Conservation (phyloP, 140 eudicot genomes). For the Bidens hawaiensis region DNA sequence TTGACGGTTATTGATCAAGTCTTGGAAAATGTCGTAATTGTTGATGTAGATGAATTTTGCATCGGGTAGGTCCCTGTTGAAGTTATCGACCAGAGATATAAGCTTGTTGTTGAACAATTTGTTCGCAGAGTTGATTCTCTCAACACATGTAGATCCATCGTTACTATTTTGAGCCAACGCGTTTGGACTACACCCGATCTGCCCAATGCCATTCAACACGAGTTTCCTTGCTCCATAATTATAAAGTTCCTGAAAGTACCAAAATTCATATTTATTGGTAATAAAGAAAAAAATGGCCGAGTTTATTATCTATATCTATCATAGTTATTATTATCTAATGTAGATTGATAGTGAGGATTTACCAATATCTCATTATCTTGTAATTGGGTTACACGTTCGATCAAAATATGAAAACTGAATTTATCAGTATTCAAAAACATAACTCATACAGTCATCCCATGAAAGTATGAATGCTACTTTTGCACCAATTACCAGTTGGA, state of each 20-base stretch:
- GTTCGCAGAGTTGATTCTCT: constrained; percentile 50
- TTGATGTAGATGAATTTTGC: constrained; percentile 61
- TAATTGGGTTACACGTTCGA: too few species aligned
- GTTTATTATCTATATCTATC: too few species aligned
- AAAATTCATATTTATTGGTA: background rate
- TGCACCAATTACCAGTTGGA: too few species aligned
- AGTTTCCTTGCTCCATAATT: constrained; percentile 80
- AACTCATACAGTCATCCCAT: too few species aligned
- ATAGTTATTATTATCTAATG: too few species aligned
- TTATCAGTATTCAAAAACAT: too few species aligned
- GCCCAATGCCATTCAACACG: constrained; percentile 69
- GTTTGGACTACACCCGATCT: constrained; percentile 91
- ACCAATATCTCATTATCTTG: too few species aligned
- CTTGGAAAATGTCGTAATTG: constrained; percentile 71
- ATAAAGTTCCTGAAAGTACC: constrained; percentile 40
- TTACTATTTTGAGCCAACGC: constrained; percentile 67
- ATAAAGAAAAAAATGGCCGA: background rate
- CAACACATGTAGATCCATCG: constrained; percentile 69
- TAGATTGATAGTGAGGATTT: too few species aligned
- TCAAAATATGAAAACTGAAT: too few species aligned
- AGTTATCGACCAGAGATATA: constrained; percentile 44
- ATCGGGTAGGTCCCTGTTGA: constrained; percentile 46
- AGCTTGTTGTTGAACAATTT: constrained; percentile 59
- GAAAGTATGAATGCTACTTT: too few species aligned
- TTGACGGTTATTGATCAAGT: constrained; percentile 48